Evolutionary conservation across 148 eudicot genomes (phyloP), one percentile per base, ranked within the genome.

Genomic region (Cornus florida): DNA sequence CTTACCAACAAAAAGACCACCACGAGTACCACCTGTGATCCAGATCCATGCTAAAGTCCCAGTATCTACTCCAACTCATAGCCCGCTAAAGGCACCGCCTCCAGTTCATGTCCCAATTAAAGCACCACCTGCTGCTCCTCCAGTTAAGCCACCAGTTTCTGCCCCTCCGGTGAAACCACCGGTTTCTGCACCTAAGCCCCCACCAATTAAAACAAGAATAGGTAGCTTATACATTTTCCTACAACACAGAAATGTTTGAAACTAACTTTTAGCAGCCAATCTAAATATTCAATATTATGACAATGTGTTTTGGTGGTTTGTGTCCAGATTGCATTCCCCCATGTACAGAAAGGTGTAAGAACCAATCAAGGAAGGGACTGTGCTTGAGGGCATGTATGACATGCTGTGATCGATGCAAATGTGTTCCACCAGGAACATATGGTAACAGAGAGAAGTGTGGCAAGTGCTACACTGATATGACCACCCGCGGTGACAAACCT

Each of bases 361-460:
- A 73, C 22, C 93, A 91, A 74, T 89, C 92, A 4, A 86, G 92
- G 77, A 39, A 79, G 85, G 57, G 78, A 2, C 19, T 84, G 13
- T 93, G 97, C 76, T 20, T 80, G 75, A 87, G 94, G 71, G 91
- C 93, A 0, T 93, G 97, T 80, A 72, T 85, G 43, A 86, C 94
- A 0, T 93, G 97, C 72, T 93, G 97, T 33, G 69, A 12, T 6
- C 83, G 94, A 41, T 93, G 97, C 93, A 89, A 88, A 73, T 93
- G 97, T 67, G 97, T 93, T 17, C 97, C 97, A 0, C 93, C 94
- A 0, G 97, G 97, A 20, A 92, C 92, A 1, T 88, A 81, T 48
- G 97, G 97, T 23, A 91, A 93, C 89, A 75, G 78, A 24, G 84
- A 91, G 69, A 75, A 81, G 12, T 91, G 97, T 43, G 93, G 94